Evolutionary conservation across 1,284 basidiomycete species (phyloP).

Genomic region (Melampsora americana): DNA sequence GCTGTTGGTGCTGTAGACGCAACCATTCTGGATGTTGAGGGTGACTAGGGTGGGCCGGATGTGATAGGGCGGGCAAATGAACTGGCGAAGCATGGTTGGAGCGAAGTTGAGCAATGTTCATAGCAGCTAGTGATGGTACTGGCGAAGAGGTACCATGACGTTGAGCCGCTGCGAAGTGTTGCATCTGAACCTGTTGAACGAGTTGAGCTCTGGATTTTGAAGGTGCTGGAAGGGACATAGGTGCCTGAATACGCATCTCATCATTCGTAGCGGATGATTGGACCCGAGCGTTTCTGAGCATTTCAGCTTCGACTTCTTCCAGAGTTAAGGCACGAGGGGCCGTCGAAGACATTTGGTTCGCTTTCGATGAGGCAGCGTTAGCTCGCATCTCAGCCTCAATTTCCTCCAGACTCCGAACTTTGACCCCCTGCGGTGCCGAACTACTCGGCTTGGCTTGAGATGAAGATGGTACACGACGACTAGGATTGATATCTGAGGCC

Average conservation of each 20-base stretch:
- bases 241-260: slow-evolving; percentile 18
- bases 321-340: slow-evolving; percentile 65
- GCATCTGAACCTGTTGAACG: slow-evolving; percentile 33
- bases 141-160: slow-evolving; percentile 18
- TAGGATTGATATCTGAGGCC: slow-evolving; percentile 13
- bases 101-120: neutral
- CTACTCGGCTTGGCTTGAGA: slow-evolving; percentile 10
- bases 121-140: neutral
- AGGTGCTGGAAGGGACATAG: slow-evolving; percentile 14
- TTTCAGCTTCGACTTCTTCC: slow-evolving; percentile 90
- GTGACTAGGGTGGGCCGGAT: slow-evolving; percentile 40
- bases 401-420: slow-evolving; percentile 53
- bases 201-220: slow-evolving; percentile 20
- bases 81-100: slow-evolving; percentile 2
- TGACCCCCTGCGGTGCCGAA: slow-evolving; percentile 34
- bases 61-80: slow-evolving; percentile 28
- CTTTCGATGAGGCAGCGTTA: slow-evolving; percentile 54
- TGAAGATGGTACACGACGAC: neutral
- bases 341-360: slow-evolving; percentile 30
- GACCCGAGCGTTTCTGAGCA: slow-evolving; percentile 56
- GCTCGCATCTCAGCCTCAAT: slow-evolving; percentile 55
- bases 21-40: slow-evolving; percentile 45
- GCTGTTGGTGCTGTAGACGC: slow-evolving; percentile 42
- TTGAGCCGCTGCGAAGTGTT: slow-evolving; percentile 1
- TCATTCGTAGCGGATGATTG: neutral